phyloP scores from a whole-genome alignment of 805 yeast genomes.

The Candida michaelii region DNA sequence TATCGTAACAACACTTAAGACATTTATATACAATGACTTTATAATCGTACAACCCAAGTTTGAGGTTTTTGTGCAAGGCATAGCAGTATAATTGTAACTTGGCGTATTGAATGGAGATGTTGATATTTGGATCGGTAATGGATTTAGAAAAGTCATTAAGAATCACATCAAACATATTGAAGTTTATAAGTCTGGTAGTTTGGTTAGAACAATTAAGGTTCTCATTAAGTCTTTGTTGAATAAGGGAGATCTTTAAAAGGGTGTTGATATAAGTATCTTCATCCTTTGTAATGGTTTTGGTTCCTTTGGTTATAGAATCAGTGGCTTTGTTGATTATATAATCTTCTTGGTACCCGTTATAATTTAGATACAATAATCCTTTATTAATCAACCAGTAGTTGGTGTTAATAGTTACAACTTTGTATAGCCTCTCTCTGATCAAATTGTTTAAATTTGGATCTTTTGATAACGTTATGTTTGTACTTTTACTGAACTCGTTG shows the following conservation, averaged over 20 bases:
- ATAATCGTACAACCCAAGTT: conserved; percentile 28
- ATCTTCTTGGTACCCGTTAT: conserved; percentile 34
- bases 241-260: conserved; percentile 30
- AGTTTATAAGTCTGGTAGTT: conserved; percentile 34
- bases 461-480: conserved; percentile 22
- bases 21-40: conserved; percentile 27
- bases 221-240: conserved; percentile 42
- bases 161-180: conserved; percentile 45
- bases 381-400: conserved; percentile 43
- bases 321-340: conserved; percentile 36
- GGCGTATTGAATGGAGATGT: conserved; percentile 35
- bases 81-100: conserved; percentile 39
- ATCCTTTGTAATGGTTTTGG: background rate
- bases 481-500: conserved; percentile 40
- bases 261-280: conserved; percentile 26
- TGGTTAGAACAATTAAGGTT: conserved; percentile 27
- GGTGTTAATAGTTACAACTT: conserved; percentile 41
- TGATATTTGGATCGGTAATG: conserved; percentile 24
- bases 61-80: conserved; percentile 27
- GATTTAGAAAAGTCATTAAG: conserved; percentile 28
- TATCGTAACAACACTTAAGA: conserved; percentile 25
- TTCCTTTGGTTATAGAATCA: conserved; percentile 12
- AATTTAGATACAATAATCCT: conserved; percentile 35
- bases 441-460: conserved; percentile 32
- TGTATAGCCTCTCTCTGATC: conserved; percentile 42